A percentile compares a stretch with the other conserved stretches of the same genome.
These are phyloP conservation scores for Medicago arabica DNA, from an alignment of 306 rosid species.

Conservation along the genomic window DNA sequence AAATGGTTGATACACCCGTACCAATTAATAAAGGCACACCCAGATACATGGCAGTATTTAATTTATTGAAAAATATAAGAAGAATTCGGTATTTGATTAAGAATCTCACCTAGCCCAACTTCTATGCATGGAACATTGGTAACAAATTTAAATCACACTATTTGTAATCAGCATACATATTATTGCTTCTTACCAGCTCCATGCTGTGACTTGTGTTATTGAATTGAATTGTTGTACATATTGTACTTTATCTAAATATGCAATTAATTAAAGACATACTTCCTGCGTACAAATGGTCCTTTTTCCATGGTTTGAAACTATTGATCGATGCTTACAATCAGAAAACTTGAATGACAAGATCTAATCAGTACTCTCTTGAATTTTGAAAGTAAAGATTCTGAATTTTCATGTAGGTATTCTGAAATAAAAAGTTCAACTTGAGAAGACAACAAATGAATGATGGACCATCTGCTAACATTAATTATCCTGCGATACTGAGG, in stretches of 20 bases:
- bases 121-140: constrained; percentile 22
- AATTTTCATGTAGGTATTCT: background rate
- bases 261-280: constrained; percentile 23
- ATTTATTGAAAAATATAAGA: constrained; percentile 37
- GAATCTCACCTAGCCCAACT: constrained; percentile 32
- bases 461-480: background rate
- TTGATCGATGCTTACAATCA: constrained; percentile 1
- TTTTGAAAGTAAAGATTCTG: background rate
- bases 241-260: constrained; percentile 11
- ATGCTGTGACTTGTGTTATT: constrained; percentile 10
- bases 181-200: constrained; percentile 41
- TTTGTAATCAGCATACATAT: constrained; percentile 26
- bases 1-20: background rate
- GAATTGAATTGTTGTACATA: background rate
- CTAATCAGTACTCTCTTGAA: background rate
- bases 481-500: background rate
- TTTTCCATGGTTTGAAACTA: background rate
- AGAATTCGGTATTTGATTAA: constrained; percentile 25
- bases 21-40: constrained; percentile 16
- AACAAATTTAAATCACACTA: constrained; percentile 27
- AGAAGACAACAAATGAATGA: background rate
- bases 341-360: constrained; percentile 2
- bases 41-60: background rate
- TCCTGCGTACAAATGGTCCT: background rate
- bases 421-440: constrained; percentile 2